phyloP scores from a whole-genome alignment of 148 eudicot species.

The Polygonum maritimum region DNA sequence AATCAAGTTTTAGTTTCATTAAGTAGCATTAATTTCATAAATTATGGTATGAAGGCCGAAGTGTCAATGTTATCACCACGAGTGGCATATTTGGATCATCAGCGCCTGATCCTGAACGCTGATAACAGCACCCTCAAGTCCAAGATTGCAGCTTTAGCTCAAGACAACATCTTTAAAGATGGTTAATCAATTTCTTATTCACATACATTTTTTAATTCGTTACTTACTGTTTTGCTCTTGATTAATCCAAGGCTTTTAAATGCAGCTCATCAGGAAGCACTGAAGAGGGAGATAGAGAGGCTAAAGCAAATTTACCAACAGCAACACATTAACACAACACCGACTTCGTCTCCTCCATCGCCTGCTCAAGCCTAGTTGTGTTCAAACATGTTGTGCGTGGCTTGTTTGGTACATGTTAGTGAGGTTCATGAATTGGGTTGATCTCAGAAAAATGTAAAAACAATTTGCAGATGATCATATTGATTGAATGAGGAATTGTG shows the following conservation, averaged over 20 bases:
- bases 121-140: slow-evolving; percentile 79
- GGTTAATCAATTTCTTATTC: slow-evolving; percentile 29
- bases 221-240: not conserved
- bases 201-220: not conserved
- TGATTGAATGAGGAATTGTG: not conserved
- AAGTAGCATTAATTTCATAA: no score
- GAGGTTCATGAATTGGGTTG: no score
- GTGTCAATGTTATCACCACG: slow-evolving; percentile 78
- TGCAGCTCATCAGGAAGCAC: slow-evolving; percentile 61
- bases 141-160: slow-evolving; percentile 86
- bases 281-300: slow-evolving; percentile 60
- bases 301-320: slow-evolving; percentile 44
- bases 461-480: not conserved
- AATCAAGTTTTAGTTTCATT: no score
- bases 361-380: not conserved
- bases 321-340: slow-evolving; percentile 11
- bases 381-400: not conserved
- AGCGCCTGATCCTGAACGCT: slow-evolving; percentile 60
- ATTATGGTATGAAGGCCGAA: slow-evolving; percentile 37
- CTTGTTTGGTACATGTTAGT: no score
- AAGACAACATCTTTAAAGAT: slow-evolving; percentile 89
- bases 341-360: no score
- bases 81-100: slow-evolving; percentile 85
- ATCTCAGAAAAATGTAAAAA: no score
- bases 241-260: not conserved